phyloP scores from a whole-genome alignment of 2,329 filamentous ascomycete genomes.

The Sphaerulina musiva region DNA sequence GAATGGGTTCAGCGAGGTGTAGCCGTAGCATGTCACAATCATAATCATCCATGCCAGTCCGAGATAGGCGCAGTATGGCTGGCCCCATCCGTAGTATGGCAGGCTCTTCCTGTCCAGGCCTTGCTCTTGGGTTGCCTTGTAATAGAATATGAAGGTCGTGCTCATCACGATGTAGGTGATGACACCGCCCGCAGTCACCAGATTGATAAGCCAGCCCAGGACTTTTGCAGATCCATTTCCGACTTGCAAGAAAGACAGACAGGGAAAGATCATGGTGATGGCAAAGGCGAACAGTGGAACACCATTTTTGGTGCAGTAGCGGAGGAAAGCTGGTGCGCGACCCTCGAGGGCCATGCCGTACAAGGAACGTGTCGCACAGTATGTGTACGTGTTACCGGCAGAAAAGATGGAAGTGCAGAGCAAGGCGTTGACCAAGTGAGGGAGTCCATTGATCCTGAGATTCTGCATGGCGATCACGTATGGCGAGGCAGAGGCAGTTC shows the following conservation, averaged over 20 bases:
- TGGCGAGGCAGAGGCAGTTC: slow-evolving; percentile 29
- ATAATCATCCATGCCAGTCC: slow-evolving; percentile 28
- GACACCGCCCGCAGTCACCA: slow-evolving; percentile 44
- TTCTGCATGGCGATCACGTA: slow-evolving; percentile 41
- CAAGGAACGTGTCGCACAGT: slow-evolving; percentile 47
- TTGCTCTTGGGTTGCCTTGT: slow-evolving; percentile 47
- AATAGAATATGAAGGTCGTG: slow-evolving; percentile 52
- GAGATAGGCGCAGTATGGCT: slow-evolving; percentile 49
- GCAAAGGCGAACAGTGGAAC: slow-evolving; percentile 53
- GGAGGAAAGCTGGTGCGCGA: slow-evolving; percentile 48
- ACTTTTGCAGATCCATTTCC: slow-evolving; percentile 28
- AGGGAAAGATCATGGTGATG: slow-evolving; percentile 37
- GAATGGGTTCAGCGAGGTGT: slow-evolving; percentile 44
- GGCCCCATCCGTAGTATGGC: slow-evolving; percentile 50
- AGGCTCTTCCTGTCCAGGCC: slow-evolving; percentile 47
- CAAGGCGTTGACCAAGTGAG: slow-evolving; percentile 33
- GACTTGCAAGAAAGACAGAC: slow-evolving; percentile 33
- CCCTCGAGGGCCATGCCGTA: slow-evolving; percentile 49
- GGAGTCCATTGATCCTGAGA: slow-evolving; percentile 39
- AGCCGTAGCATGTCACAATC: slow-evolving; percentile 49
- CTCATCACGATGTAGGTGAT: slow-evolving; percentile 59
- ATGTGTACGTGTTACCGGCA: slow-evolving; percentile 50
- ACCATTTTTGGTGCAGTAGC: slow-evolving; percentile 53
- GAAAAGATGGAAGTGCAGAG: slow-evolving; percentile 49
- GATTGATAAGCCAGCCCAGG: slow-evolving; percentile 43